phyloP scores from a whole-genome alignment of 208 protist genomes.

The Leptomonas pyrrhocoris region DNA sequence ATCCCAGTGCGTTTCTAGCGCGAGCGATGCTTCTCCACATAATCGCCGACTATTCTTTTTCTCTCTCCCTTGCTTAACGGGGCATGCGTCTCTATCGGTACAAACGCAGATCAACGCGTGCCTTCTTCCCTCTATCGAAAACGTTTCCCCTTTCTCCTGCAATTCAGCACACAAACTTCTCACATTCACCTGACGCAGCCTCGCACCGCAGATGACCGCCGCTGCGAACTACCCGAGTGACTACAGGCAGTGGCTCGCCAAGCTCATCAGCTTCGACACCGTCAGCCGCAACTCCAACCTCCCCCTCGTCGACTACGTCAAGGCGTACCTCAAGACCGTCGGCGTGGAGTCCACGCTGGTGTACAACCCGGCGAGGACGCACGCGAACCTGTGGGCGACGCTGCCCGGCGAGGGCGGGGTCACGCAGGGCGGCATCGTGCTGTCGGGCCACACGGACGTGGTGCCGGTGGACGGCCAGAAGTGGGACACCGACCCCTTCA shows the following conservation, averaged over 20 bases:
- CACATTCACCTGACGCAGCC: not conserved
- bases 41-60: too few relatives aligned
- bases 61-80: too few relatives aligned
- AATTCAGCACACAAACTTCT: not conserved
- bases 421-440: conserved; percentile 54
- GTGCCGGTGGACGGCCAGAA: too few relatives aligned
- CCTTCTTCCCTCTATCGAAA: too few relatives aligned
- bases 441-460: too few relatives aligned
- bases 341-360: conserved; percentile 41
- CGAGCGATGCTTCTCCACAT: too few relatives aligned
- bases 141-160: too few relatives aligned
- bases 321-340: too few relatives aligned
- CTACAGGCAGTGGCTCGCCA: conserved; percentile 35
- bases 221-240: conserved; percentile 13
- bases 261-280: conserved; percentile 54
- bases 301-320: conserved; percentile 44
- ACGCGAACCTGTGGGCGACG: conserved; percentile 63
- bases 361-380: conserved; percentile 36
- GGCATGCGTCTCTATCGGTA: too few relatives aligned
- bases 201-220: not conserved
- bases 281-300: conserved; percentile 58
- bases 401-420: conserved; percentile 44
- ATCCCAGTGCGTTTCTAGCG: too few relatives aligned
- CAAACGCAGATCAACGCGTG: too few relatives aligned
- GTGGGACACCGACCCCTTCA: too few relatives aligned